phyloP scores from a whole-genome alignment of 345 rosid genomes.

The Schrenkiella parvula region DNA sequence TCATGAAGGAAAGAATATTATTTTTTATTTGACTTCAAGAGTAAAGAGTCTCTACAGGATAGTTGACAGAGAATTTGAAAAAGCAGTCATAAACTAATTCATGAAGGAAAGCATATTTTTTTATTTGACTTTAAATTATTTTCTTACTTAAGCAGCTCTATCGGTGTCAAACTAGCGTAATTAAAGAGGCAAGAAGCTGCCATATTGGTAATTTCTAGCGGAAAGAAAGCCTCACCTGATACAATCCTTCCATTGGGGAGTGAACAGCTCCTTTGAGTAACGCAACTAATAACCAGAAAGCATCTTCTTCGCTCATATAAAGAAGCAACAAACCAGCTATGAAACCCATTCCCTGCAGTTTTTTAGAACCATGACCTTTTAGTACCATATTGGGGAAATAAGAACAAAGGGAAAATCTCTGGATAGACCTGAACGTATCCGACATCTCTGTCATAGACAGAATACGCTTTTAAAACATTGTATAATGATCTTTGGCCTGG shows the following conservation, averaged over 20 bases:
- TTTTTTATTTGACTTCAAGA: too few relatives aligned
- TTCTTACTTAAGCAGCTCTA: conserved; percentile 12
- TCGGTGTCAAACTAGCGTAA: conserved; percentile 17
- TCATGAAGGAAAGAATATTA: neutral
- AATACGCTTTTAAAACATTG: conserved; percentile 95
- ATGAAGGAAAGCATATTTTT: conserved; percentile 21
- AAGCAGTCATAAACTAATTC: conserved; percentile 17
- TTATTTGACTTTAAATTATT: conserved; percentile 13
- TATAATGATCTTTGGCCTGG: conserved; percentile 97
- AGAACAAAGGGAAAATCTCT: neutral
- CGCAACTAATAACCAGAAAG: conserved; percentile 95
- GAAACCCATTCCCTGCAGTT: conserved; percentile 90
- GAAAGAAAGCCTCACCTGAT: conserved; percentile 49
- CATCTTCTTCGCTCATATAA: conserved; percentile 98
- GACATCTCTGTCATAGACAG: conserved; percentile 90
- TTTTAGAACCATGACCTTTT: conserved; percentile 3
- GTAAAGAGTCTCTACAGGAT: neutral
- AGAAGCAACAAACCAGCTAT: conserved; percentile 90
- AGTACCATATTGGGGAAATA: conserved; percentile 10
- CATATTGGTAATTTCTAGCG: neutral
- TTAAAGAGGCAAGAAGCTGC: conserved; percentile 26
- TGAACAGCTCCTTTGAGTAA: conserved; percentile 95
- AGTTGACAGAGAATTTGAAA: conserved; percentile 7
- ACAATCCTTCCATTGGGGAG: conserved; percentile 97
- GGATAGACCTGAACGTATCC: conserved; percentile 91